Percentiles rank a stretch among this genome's conserved stretches.
These are phyloP conservation scores for Chrysanthemum seticuspe DNA, from an alignment of 129 eudicot species.

Conservation along the genomic window DNA sequence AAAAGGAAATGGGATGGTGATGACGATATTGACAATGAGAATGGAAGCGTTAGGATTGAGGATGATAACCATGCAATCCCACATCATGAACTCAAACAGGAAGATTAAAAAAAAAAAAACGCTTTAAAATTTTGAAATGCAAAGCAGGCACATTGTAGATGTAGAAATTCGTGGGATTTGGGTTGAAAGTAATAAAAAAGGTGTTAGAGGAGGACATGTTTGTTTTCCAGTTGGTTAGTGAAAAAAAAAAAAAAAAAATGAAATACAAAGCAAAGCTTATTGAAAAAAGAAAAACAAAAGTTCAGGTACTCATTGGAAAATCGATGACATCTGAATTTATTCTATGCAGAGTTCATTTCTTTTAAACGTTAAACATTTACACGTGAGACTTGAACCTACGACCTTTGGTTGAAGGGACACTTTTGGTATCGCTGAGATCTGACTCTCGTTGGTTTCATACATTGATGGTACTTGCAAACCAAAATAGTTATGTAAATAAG, in stretches of 20 bases:
- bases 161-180: conserved; percentile 9
- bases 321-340: too few species aligned
- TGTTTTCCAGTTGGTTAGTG: background rate
- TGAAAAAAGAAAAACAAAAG: too few species aligned
- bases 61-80: conserved; percentile 36
- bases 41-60: conserved; percentile 23
- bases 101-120: conserved; percentile 21
- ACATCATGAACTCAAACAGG: conserved; percentile 41
- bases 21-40: conserved; percentile 25
- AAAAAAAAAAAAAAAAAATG: background rate
- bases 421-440: too few species aligned
- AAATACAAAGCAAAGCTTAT: too few species aligned
- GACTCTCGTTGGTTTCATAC: too few species aligned
- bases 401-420: too few species aligned
- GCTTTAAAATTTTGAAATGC: background rate
- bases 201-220: background rate
- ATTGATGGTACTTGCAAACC: too few species aligned
- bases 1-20: conserved; percentile 45
- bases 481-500: too few species aligned
- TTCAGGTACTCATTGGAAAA: too few species aligned
- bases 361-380: too few species aligned
- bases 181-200: background rate
- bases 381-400: too few species aligned
- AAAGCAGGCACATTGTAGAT: conserved; percentile 1
- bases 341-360: too few species aligned